Conservation (phyloP, 2,329 filamentous ascomycete species). For the Fusarium bactridioides region DNA sequence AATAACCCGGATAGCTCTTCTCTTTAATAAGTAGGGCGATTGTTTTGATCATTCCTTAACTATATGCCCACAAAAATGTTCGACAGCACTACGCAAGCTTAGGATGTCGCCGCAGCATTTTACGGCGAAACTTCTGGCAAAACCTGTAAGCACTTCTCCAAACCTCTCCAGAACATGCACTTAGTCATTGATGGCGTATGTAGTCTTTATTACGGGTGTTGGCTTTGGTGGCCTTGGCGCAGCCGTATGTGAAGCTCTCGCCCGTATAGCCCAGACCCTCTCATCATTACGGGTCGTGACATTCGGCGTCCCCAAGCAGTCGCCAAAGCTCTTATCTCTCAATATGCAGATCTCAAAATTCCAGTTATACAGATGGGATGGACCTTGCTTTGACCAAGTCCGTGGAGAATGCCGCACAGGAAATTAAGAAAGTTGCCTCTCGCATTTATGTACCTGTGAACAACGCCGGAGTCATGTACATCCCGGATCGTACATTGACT, state of each 20-base stretch:
- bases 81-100: background rate
- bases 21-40: background rate
- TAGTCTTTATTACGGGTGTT: background rate
- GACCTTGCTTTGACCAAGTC: background rate
- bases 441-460: background rate
- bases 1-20: background rate
- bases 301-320: background rate
- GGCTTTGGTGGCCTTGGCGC: background rate
- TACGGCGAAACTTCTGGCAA: background rate
- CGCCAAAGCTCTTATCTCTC: background rate
- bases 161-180: background rate
- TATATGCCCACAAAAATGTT: background rate
- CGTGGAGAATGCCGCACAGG: background rate
- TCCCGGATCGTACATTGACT: background rate
- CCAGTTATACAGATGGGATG: background rate
- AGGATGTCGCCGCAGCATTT: background rate
- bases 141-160: background rate
- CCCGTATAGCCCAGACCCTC: background rate
- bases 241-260: background rate
- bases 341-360: background rate
- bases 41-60: background rate
- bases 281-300: background rate
- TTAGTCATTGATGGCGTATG: background rate
- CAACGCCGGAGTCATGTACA: background rate
- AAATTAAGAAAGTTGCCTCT: background rate